Base-by-base conservation (phyloP, 257 asterid genomes). In the Eustoma russellianum region DNA sequence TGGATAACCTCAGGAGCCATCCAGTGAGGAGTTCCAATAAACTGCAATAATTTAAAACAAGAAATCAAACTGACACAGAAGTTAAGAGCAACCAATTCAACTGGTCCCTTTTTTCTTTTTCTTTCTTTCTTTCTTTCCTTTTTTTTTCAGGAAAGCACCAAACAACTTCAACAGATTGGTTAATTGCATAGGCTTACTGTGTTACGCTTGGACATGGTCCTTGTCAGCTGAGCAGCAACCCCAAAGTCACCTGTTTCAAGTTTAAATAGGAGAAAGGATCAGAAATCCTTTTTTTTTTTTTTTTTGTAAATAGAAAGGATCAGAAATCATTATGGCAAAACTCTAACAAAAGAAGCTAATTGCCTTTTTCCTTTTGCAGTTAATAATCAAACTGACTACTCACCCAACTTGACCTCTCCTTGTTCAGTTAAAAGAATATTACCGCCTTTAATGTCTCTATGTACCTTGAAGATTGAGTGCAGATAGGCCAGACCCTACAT, bases 1-100 rank as follows among this genome's bases (percentile, higher is more conserved):
- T 92, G 98, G 78, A 91, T 91, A 73, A 91, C 98, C 77, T 91
- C 98, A 63, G 98, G 98, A 59, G 98, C 97, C 98, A 92, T 92
- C 98, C 98, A 92, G 68, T 92, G 98, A 7, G 98, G 97, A 51
- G 98, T 92, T 43, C 98, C 98, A 14, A 92, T 92, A 70, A 92
- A 92, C 98, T 91, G 72, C 57, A 69, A 55, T 64, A 3, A 11
- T 15, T 50, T 43, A 15, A 30, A 38, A 41, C 41, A 48, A 48
- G 33, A 47, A 1, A 19, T 10, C 19, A 33, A 34, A 6, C 55
- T 13, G 7, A 48, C 38, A n/a, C 17, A 35, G 14, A 9, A 10
- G 41, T 7, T 3, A 8, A 9, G 18, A 13, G 16, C 28, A 48
- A 35, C 1, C 48, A 48, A 35, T 43, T 59, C 2, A 48, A 24